Evolutionary conservation across 331 rosid species (phyloP), one percentile per base, ranked within the genome.

Genomic region (Malus hybrid): DNA sequence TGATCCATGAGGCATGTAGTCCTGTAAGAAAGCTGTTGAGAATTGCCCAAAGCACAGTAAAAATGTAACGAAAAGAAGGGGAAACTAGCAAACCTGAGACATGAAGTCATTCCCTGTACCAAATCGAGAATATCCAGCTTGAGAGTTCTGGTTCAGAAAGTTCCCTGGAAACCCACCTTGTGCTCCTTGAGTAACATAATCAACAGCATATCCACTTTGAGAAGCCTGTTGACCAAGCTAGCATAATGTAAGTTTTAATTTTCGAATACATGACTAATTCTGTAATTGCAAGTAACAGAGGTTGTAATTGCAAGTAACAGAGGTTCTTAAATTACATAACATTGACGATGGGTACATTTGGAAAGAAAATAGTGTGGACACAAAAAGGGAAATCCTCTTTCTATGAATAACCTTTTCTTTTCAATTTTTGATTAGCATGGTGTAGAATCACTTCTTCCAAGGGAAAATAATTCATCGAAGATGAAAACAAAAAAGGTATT

Each of bases 151-250:
- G 87, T 95, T 95, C 80, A 89, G 50, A 74, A 88, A 92, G 88
- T 82, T 95, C 83, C 99, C 98, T 15, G 96, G 97, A 80, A 92
- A 95, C 65, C 94, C 99, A 70, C 93, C 92, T 78, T 92, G 99
- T 72, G 89, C 93, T 76, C 97, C 99, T 90, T 92, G 99, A 42
- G 96, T 85, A 19, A 88, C 90, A 85, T 89, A 95, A 75, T 95
- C 99, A 81, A 92, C 90, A 86, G 89, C 90, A 81, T 90, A 95
- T 65, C 95, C 99, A 89, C 93, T 89, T 83, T 90, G 99, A 62
- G 99, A 95, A 80, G 99, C 96, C 98, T 95, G 67, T 71, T 12
- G 76, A 64, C 24, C 50, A 87, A n/a, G 39, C 48, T 60, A 42
- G 46, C 60, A 67, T 55, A 22, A 71, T 19, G 52, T 66, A 24